phyloP scores from a whole-genome alignment of 2,329 filamentous ascomycete genomes.

The Trichophyton mentagrophytes region DNA sequence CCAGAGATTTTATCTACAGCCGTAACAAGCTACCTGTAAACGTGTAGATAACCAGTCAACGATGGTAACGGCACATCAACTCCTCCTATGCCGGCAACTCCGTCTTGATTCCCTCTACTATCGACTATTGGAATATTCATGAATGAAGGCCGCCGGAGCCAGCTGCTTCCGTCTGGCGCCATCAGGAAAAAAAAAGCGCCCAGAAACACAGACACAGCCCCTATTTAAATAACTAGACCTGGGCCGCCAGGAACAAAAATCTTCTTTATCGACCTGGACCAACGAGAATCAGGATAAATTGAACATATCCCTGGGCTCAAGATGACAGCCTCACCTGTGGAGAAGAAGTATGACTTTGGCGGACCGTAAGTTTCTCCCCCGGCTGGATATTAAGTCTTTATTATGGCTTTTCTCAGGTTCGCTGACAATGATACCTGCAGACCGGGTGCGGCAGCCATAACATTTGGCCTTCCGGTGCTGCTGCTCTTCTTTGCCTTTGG shows the following conservation, averaged over 20 bases:
- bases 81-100: neutral
- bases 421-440: neutral
- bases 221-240: neutral
- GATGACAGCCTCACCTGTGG: neutral
- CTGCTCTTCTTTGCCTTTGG: constrained; percentile 69
- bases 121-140: neutral
- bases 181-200: neutral
- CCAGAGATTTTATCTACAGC: no score
- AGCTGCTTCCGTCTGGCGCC: constrained; percentile 1
- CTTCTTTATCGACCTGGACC: neutral
- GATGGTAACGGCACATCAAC: neutral
- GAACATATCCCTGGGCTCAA: neutral
- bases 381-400: neutral
- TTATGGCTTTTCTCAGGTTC: no score
- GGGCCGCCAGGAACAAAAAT: neutral
- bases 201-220: neutral
- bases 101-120: neutral
- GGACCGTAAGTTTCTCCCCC: neutral
- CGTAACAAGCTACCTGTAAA: no score
- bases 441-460: constrained; percentile 39
- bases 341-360: constrained; percentile 1
- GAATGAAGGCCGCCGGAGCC: neutral
- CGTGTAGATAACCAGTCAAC: no score
- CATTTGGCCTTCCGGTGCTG: constrained; percentile 65
- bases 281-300: neutral